phyloP scores from a whole-genome alignment of 108 stramenopile genomes.

The Cyclotella choctawhatcheeana region DNA sequence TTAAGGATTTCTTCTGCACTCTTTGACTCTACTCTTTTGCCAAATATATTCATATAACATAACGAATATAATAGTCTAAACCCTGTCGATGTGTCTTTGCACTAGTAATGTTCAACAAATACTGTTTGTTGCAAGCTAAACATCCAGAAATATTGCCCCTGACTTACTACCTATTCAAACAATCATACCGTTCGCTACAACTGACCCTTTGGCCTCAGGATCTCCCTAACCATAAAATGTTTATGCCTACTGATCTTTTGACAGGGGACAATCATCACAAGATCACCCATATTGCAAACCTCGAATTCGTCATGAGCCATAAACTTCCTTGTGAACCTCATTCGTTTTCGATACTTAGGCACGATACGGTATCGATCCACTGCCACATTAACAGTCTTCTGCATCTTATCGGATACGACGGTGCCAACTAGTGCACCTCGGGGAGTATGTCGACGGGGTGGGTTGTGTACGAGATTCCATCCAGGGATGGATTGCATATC shows the following conservation, averaged over 20 bases:
- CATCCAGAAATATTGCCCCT: too few relatives aligned
- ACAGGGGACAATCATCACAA: constrained; percentile 91
- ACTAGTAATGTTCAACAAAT: too few relatives aligned
- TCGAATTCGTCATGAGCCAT: constrained; percentile 93
- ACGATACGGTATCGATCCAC: constrained; percentile 81
- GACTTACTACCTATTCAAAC: too few relatives aligned
- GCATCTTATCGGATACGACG: constrained; percentile 90
- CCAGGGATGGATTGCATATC: constrained; percentile 78
- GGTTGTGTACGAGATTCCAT: constrained; percentile 77
- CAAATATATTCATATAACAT: too few relatives aligned
- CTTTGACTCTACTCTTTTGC: too few relatives aligned
- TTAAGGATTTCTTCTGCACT: too few relatives aligned
- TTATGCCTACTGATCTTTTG: constrained; percentile 85
- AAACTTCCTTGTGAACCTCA: constrained; percentile 80
- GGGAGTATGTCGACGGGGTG: constrained; percentile 68
- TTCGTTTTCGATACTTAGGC: constrained; percentile 76
- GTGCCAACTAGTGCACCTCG: constrained; percentile 81
- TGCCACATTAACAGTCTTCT: constrained; percentile 90
- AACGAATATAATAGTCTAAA: too few relatives aligned
- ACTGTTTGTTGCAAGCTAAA: too few relatives aligned
- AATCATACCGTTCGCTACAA: too few relatives aligned
- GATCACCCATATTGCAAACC: constrained; percentile 80
- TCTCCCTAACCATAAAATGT: constrained; percentile 87
- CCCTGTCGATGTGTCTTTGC: too few relatives aligned
- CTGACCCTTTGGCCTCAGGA: constrained; percentile 79